Evolutionary conservation across 768 basidiomycete species (phyloP), one percentile per base, ranked within the genome.

Genomic region (Tremella yokohamensis): DNA sequence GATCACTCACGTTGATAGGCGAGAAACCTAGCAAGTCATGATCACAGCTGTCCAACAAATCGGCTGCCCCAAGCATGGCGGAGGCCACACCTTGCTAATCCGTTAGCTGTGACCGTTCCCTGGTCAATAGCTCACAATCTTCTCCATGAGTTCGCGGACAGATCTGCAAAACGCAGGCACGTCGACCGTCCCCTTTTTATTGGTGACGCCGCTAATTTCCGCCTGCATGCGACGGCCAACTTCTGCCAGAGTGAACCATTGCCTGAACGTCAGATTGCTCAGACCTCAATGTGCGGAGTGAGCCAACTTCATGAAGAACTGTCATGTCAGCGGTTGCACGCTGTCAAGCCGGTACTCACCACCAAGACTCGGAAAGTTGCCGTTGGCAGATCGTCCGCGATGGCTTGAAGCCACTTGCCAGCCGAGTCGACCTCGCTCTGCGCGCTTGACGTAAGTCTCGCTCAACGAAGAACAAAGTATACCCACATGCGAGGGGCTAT

Each of bases 401-500:
- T 54, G 6, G 53, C 42, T 6, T 55, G 25, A 1, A 69, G 45
- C 67, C 67, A 69, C 40, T 59, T 47, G 1, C 61, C 64, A 49
- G 59, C 47, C 42, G n/a, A 45, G 15, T 45, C 22, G n/a, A 45
- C 22, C 42, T 18, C n/a, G n/a, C 42, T 45, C 8, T 45, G 42
- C n/a, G n/a, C 42, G n/a, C 42, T 18, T 4, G 6, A 6, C 6
- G 6, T 45, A 4, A 45, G 42, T 22, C 42, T 57, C 13, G 6
- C 15, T 37, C 13, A 15, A 45, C 25, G 20, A 52, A 34, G n/a
- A 8, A 24, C 49, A 9, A n/a, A 15, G 52, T 39, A 12, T 16
- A 56, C 64, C 52, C 24, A 69, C 67, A 69, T 61, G 24, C 49
- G 63, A 2, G 67, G 67, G 18, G 50, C 9, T 25, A 57, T 19